Base-by-base conservation (phyloP, 371 early-diverging fungal species). In the Mucor plumbeus region DNA sequence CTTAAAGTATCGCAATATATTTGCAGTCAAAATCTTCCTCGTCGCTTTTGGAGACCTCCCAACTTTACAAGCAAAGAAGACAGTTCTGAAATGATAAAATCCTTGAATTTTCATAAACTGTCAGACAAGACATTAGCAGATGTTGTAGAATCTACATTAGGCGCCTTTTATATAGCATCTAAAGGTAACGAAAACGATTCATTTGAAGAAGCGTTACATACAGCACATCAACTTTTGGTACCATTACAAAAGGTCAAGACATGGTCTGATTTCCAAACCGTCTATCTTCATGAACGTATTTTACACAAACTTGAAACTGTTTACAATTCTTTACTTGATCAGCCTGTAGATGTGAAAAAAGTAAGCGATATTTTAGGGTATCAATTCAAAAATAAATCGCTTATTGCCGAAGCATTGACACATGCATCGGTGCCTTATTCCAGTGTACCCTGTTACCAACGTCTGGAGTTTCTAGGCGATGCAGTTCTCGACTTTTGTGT, bases 381-480 rank as follows among this genome's bases (percentile, higher is more conserved):
- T 71, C 70, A 59, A n/a, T 97, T 96, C 79, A 85, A 86, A 35
- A 75, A 91, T 43, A 85, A 82, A 4, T 34, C 71, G 0, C 66
- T 93, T 43, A 73, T 91, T 17, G 72, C 84, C 2, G 95, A 96
- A 70, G 98, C 98, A 0, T 73, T 95, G 55, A 95, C 96, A 4
- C 98, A 97, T 67, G 86, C 92, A 19, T 90, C 90, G 44, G 77
- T 85, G 3, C 77, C 84, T 13, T 76, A 80, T 39, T 73, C 80
- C 1, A 71, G 71, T 13, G 82, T 83, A 0, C 69, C 80, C 14
- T 93, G 92, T 62, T 98, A 95, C 69, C 92, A 97, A 76, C 91
- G 97, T 1, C 80, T 98, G 4, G 97, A 98, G 80, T 97, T 93
- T 72, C 72, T 96, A 56, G 98, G 97, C 14, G 97, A 97, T 72